A percentile compares a stretch with the other conserved stretches of the same genome.
Conservation (phyloP, 2,329 filamentous ascomycete species). For the Aspergillus thermomutatus region DNA sequence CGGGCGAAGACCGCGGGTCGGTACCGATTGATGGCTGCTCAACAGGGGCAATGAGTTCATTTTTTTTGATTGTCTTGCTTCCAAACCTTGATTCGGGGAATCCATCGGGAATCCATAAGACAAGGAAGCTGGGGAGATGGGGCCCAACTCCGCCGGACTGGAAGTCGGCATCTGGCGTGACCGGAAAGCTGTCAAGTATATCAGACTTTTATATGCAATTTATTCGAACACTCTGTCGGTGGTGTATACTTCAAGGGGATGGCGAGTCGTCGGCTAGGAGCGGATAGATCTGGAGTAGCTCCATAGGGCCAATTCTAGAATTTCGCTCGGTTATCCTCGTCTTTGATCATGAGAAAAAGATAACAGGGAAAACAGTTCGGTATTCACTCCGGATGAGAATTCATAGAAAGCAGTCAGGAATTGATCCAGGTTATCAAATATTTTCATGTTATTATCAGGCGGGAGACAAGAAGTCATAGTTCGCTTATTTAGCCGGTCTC, state of each 20-base stretch:
- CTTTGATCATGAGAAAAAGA: background rate
- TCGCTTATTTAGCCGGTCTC: background rate
- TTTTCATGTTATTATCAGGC: background rate
- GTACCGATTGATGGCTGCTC: background rate
- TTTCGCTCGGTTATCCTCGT: background rate
- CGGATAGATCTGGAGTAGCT: background rate
- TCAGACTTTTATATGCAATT: background rate
- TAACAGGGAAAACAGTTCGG: background rate
- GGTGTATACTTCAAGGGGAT: background rate
- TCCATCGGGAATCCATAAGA: no score
- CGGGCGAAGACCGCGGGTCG: background rate
- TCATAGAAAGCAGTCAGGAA: background rate
- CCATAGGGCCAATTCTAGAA: background rate
- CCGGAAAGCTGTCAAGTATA: background rate
- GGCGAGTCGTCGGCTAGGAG: background rate
- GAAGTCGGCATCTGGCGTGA: background rate
- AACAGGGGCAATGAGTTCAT: background rate
- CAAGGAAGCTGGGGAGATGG: background rate
- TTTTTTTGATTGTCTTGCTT: background rate
- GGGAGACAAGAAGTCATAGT: background rate
- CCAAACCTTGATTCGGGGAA: no score
- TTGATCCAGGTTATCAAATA: background rate
- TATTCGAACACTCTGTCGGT: background rate
- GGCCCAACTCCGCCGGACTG: background rate
- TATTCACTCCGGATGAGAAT: background rate